Percentiles rank a stretch among this genome's conserved stretches.
Evolutionary conservation across 768 basidiomycete species (phyloP).

Genomic region (Infundibulicybe gibba): DNA sequence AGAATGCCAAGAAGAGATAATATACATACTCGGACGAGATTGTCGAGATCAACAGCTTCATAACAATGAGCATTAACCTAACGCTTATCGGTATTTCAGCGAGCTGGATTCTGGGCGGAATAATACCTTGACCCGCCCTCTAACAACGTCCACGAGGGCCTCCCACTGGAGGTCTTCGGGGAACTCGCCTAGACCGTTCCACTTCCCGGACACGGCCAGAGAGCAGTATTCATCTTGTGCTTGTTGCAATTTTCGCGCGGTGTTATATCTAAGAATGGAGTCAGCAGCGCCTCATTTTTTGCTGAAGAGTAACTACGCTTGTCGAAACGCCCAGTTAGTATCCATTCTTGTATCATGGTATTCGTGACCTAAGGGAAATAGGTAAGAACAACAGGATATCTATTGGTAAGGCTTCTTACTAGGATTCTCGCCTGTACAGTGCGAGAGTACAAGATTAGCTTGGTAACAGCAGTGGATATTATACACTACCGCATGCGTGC

Average conservation of each 20-base stretch:
- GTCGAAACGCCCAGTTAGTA: slow-evolving; percentile 62
- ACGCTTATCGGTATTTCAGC: no score
- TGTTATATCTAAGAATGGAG: slow-evolving; percentile 43
- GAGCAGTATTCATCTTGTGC: slow-evolving; percentile 68
- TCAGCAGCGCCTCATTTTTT: no score
- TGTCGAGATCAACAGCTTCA: slow-evolving; percentile 67
- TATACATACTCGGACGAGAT: slow-evolving; percentile 57
- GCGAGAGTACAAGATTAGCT: neutral
- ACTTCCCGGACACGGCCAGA: slow-evolving; percentile 41
- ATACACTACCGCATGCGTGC: slow-evolving; percentile 51
- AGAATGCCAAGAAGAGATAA: neutral
- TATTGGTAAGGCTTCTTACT: slow-evolving; percentile 26
- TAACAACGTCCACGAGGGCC: slow-evolving; percentile 70
- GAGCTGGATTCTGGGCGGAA: neutral
- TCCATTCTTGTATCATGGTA: slow-evolving; percentile 62
- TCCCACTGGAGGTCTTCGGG: slow-evolving; percentile 79
- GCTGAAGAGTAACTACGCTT: slow-evolving; percentile 39
- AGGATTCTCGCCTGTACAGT: slow-evolving; percentile 48
- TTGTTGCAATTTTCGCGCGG: slow-evolving; percentile 62
- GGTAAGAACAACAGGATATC: slow-evolving; percentile 8
- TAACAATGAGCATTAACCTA: slow-evolving; percentile 57
- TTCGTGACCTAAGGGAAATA: slow-evolving; percentile 20
- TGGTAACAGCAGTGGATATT: neutral
- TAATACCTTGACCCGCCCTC: slow-evolving; percentile 71
- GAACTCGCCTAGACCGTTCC: slow-evolving; percentile 51